Base-by-base conservation (phyloP, 2,329 filamentous ascomycete species). In the Exophiala spinifera region DNA sequence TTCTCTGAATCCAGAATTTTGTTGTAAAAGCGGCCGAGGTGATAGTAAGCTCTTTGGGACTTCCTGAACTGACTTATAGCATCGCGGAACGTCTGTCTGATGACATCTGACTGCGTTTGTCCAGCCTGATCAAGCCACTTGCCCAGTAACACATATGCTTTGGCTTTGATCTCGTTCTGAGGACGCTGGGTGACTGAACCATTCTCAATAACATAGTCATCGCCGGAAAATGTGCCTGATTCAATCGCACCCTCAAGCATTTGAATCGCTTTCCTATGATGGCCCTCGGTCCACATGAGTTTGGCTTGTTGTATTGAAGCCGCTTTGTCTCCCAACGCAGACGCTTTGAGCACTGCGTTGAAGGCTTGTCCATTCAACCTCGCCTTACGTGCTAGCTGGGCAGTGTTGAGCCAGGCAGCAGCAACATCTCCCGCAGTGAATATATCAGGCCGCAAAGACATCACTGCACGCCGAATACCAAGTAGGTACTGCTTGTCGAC, bases 11-110 rank as follows among this genome's bases (percentile, higher is more conserved):
- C 92, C 2, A 96, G 76, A 3, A 97, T 81, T 70, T 96, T 99
- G 69, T 96, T 95, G 79, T 99, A 99, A 71, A 97, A 91, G 44
- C 92, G 90, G 4, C 94, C 94, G 8, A 99, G 81, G 69, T 96
- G 96, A 69, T 97, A 99, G 68, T 97, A 92, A 0, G 90, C 91
- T 71, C 96, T 97, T 68, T 99, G 94, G 91, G 92, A 99, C 66
- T 66, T 69, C 43, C 67, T 65, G 56, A 75, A 70, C 36, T 73
- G 67, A 47, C 72, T 72, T 44, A 75, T 76, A 21, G 91, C 91
- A 61, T 87, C 82, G 59, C 91, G 86, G 65, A 96, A 99, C 66
- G 89, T 89, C 50, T 85, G 80, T 43, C 89, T 84, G 60, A 97
- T 80, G 3, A 88, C 84, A 42, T 84, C 81, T 3, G 89, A 88